phyloP scores from a whole-genome alignment of 2,329 filamentous ascomycete species.

The Fonsecaea pedrosoi region DNA sequence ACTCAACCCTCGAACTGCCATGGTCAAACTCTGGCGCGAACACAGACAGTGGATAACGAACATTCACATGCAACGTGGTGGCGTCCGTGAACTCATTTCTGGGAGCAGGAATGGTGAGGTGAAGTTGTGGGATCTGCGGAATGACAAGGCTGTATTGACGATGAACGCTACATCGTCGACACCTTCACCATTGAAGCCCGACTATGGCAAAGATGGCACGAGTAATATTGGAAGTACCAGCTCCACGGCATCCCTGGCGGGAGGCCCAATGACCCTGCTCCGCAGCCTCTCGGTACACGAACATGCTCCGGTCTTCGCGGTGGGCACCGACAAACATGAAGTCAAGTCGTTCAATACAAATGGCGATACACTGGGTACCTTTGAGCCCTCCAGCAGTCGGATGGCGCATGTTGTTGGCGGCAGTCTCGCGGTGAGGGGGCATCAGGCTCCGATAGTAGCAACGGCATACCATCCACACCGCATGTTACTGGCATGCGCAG shows the following conservation, averaged over 20 bases:
- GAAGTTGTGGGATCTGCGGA: slow-evolving; percentile 93
- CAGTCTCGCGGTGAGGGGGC: slow-evolving; percentile 54
- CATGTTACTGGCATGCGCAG: slow-evolving; percentile 86
- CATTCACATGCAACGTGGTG: slow-evolving; percentile 95
- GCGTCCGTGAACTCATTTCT: slow-evolving; percentile 86
- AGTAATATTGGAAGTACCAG: background rate
- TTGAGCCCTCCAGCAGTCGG: slow-evolving; percentile 60
- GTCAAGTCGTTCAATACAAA: slow-evolving; percentile 94
- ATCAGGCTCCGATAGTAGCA: slow-evolving; percentile 79
- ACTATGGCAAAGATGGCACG: slow-evolving; percentile 10
- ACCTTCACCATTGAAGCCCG: slow-evolving; percentile 10
- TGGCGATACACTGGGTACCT: slow-evolving; percentile 76
- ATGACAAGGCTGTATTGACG: slow-evolving; percentile 59
- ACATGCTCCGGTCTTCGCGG: slow-evolving; percentile 92
- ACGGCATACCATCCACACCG: slow-evolving; percentile 96
- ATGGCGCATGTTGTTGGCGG: slow-evolving; percentile 36
- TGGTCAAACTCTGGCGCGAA: slow-evolving; percentile 97
- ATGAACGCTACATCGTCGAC: slow-evolving; percentile 28
- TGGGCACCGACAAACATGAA: slow-evolving; percentile 83
- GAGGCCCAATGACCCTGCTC: slow-evolving; percentile 62
- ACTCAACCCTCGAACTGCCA: slow-evolving; percentile 79
- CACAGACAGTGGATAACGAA: slow-evolving; percentile 95
- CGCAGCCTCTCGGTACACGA: slow-evolving; percentile 92
- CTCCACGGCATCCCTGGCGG: slow-evolving; percentile 61
- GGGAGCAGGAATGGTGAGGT: slow-evolving; percentile 93